Evolutionary conservation across 495 filamentous ascomycete species (phyloP), one percentile per base, ranked within the genome.

Genomic region (Clohesyomyces aquaticus): DNA sequence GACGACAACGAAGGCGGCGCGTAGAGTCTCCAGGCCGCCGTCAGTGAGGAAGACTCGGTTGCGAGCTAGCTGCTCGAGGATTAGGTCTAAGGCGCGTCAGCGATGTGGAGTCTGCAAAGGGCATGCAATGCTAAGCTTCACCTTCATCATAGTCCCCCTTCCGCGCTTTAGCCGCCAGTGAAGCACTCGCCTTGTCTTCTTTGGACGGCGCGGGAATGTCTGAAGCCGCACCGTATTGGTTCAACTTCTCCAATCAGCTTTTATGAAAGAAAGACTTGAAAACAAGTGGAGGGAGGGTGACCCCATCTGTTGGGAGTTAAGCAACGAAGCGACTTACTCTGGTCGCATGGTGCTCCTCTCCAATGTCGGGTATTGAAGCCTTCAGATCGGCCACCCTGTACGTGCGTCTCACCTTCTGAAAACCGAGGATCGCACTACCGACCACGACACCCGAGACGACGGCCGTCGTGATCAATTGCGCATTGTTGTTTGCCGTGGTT

Each of bases 1-100:
- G 4, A 99, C 82, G 42, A 96, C 83, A 28, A 98, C 81, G 73
- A 94, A 95, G 16, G 94, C 81, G 25, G 82, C 80, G 42, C 92
- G 90, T 32, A 99, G 83, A 65, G 87, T 87, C 0, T 79, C 77
- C 21, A 98, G 87, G 26, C 93, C 94, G 26, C 85, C 85, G 54
- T 91, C 85, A 14, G 81, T 89, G 9, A 99, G 87, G 76, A 99
- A 99, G 9, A 93, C 91, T 46, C 90, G 85, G 77, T 96, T 99
- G 32, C 94, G 90, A 9, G 93, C 91, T 1, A 99, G 87, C 74
- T 99, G 94, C 79, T 99, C 94, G 62, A 94, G 84, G 66, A 98
- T 95, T 41, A 99, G 80, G 59, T 93, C 91, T 89, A 19, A 12
- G 3, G 41, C 57, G 41, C 65, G 76, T 16, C 1, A 25, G 18